Conservation (phyloP, 805 yeast genomes). For the Metschnikowia koreensis region DNA sequence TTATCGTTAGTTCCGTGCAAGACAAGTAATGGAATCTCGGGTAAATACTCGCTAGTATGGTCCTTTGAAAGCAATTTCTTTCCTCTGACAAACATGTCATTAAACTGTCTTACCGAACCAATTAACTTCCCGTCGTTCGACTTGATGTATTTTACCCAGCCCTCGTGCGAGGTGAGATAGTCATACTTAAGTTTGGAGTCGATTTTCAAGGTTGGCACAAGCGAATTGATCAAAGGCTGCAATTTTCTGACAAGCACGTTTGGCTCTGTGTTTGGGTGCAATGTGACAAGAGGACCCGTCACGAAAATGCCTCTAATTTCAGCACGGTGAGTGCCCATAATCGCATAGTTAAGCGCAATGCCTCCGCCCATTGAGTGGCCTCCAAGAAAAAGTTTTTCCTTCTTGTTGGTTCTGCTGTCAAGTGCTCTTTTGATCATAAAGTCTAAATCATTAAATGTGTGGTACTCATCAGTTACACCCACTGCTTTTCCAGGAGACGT, state of each 20-base stretch:
- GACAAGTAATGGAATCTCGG: conserved; percentile 49
- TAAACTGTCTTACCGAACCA: conserved; percentile 57
- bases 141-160: conserved; percentile 45
- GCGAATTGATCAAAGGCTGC: conserved; percentile 37
- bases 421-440: conserved; percentile 49
- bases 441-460: conserved; percentile 59
- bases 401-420: conserved; percentile 28
- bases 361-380: conserved; percentile 89
- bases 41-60: conserved; percentile 33
- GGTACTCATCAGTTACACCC: conserved; percentile 58
- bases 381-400: conserved; percentile 47
- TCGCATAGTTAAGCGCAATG: conserved; percentile 59
- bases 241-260: conserved; percentile 38
- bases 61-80: conserved; percentile 41
- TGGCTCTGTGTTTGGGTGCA: conserved; percentile 63
- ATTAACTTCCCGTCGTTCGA: conserved; percentile 36
- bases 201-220: conserved; percentile 49
- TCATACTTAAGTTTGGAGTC: conserved; percentile 56
- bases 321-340: conserved; percentile 50
- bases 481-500: conserved; percentile 53
- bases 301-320: conserved; percentile 47
- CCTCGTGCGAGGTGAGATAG: conserved; percentile 50
- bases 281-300: conserved; percentile 57
- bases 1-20: conserved; percentile 65
- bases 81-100: conserved; percentile 68